A percentile compares a stretch with the other conserved stretches of the same genome.
Conservation (phyloP, 2,329 filamentous ascomycete genomes). For the Orbilia quercus region DNA sequence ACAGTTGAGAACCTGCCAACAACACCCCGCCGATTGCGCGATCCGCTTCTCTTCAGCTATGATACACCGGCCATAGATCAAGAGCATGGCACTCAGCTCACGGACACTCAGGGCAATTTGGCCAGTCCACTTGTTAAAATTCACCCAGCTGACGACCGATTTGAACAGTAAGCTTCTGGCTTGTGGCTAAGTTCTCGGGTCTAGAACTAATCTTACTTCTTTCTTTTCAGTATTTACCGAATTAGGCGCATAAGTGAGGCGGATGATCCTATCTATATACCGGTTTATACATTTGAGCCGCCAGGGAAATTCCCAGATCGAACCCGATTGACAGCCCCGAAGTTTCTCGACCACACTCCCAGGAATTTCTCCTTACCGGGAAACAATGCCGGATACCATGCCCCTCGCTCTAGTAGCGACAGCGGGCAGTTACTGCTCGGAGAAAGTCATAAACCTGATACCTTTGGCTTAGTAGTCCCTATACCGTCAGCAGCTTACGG, state of each 20-base stretch:
- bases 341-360: slow-evolving; percentile 41
- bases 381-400: slow-evolving; percentile 1
- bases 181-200: background rate
- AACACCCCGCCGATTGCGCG: background rate
- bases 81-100: background rate
- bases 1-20: slow-evolving; percentile 14
- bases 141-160: slow-evolving; percentile 48
- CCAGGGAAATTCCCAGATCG: slow-evolving; percentile 48
- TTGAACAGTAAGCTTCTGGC: slow-evolving; percentile 35
- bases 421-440: slow-evolving; percentile 45
- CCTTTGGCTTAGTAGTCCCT: background rate
- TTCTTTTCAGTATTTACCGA: slow-evolving; percentile 23
- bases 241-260: slow-evolving; percentile 37
- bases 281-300: slow-evolving; percentile 44
- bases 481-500: slow-evolving; percentile 20
- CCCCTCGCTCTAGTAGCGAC: slow-evolving; percentile 41
- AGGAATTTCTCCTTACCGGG: slow-evolving; percentile 42
- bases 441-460: slow-evolving; percentile 7
- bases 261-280: slow-evolving; percentile 45
- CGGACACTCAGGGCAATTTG: slow-evolving; percentile 15
- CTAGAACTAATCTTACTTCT: no score
- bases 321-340: slow-evolving; percentile 41
- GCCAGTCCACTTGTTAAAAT: slow-evolving; percentile 21
- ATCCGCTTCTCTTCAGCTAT: background rate
- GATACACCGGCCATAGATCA: background rate